Evolutionary conservation across 1,284 basidiomycete species (phyloP), one percentile per base, ranked within the genome.

Genomic region (Rhodotorula sp.): DNA sequence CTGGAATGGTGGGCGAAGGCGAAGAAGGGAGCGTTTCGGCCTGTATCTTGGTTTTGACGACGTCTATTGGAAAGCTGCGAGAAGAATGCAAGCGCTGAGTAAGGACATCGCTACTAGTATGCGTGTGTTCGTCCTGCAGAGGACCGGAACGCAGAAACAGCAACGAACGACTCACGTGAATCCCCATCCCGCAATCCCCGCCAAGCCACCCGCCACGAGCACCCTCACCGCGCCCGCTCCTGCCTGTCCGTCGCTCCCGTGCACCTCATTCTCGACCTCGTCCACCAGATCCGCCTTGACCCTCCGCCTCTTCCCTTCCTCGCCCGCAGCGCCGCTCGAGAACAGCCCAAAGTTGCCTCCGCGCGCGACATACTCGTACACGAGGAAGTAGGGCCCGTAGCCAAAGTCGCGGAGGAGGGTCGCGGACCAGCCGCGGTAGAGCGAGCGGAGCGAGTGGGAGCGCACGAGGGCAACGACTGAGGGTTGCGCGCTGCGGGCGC

Each of bases 1-100:
- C 50, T 0, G 55, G 17, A 13, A 48, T 8, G 19, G 64, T 21
- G 8, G 50, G 7, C 0, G 34, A 58, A 4, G 65, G 25, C 27
- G 66, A 23, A 14, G 67, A 69, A 9, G 74, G 57, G 61, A 67
- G 73, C 34, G 34, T 34, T 34, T 34, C 34, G 45, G 86, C 86
- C 80, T 95, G 92, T 77, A 93, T 87, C 3, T 91, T 87, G 10
- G 92, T 93, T 82, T 94, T 94, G 74, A 93, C 85, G 9, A 93
- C 90, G 78, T 94, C 92, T 67, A 93, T 84, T 1, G 91, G 90
- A 81, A 94, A 76, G 1, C 74, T 75, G 52, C 2, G 34, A 16
- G 16, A 9, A 13, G 3, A 12, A 23, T 19, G 16, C 23, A 8
- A 8, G 17, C 27, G 21, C 34, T 25, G 44, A 23, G 25, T 50